phyloP scores from a whole-genome alignment of 306 rosid species.

The Malus orientalis region DNA sequence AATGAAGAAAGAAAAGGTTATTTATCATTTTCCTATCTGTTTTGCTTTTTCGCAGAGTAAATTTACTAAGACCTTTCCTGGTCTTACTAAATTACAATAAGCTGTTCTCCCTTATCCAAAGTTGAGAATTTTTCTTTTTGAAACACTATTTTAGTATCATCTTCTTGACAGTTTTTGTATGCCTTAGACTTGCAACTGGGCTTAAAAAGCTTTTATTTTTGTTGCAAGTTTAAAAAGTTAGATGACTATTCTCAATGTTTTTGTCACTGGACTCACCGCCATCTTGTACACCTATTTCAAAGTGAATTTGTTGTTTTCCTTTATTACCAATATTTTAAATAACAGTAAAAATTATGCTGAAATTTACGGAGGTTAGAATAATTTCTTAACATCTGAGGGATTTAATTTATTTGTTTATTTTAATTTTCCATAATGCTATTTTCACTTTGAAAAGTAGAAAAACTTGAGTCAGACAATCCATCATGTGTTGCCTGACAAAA shows the following conservation, averaged over 20 bases:
- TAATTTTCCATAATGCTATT: too few relatives aligned
- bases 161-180: not conserved
- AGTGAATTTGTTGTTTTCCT: not conserved
- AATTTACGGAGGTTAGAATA: too few relatives aligned
- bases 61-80: not conserved
- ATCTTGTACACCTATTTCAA: not conserved
- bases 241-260: not conserved
- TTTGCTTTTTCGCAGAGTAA: not conserved
- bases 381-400: too few relatives aligned
- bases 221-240: not conserved
- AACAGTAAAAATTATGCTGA: not conserved
- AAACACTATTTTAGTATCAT: not conserved
- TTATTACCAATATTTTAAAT: not conserved
- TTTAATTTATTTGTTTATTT: too few relatives aligned
- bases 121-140: not conserved
- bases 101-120: not conserved
- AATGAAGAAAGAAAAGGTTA: constrained; percentile 95
- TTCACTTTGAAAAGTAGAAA: not conserved
- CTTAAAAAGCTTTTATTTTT: not conserved
- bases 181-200: not conserved
- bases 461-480: too few relatives aligned
- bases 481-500: too few relatives aligned
- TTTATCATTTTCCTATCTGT: not conserved
- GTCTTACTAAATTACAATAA: not conserved
- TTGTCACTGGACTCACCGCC: not conserved